Evolutionary conservation across 148 eudicot species (phyloP).

Genomic region (Cornus kousa): DNA sequence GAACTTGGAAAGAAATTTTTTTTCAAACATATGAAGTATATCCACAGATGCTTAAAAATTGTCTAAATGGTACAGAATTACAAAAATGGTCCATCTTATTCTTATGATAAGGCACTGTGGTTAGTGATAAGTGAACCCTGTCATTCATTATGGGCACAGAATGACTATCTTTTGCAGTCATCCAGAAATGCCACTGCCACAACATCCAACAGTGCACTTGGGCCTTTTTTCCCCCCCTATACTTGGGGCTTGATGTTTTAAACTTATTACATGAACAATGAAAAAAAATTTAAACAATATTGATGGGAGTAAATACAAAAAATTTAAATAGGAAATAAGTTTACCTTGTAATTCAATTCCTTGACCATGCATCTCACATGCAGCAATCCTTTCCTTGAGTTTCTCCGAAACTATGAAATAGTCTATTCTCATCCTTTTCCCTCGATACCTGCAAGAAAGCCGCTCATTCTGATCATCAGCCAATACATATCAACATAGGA

Average conservation of each 20-base stretch:
- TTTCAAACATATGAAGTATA: neutral
- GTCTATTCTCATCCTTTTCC: constrained; percentile 98
- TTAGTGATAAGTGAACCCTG: neutral
- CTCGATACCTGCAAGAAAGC: constrained; percentile 69
- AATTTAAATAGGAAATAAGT: neutral
- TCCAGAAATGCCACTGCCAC: neutral
- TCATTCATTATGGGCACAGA: neutral
- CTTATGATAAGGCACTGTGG: neutral
- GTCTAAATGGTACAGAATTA: neutral
- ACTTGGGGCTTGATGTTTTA: neutral
- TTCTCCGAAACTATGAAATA: constrained; percentile 71
- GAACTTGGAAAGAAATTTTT: neutral
- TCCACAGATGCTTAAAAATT: neutral
- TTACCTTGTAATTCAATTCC: constrained; percentile 91
- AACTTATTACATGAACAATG: neutral
- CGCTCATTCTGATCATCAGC: constrained; percentile 13
- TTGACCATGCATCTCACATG: constrained; percentile 82
- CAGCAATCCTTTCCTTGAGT: constrained; percentile 65
- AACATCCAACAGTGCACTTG: neutral
- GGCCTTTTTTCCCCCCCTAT: too few species aligned
- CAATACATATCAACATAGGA: neutral
- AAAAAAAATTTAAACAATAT: neutral
- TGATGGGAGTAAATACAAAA: neutral
- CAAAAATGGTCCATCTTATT: neutral
- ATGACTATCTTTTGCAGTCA: neutral